Base-by-base conservation (phyloP, 306 rosid genomes). In the Geum urbanum region DNA sequence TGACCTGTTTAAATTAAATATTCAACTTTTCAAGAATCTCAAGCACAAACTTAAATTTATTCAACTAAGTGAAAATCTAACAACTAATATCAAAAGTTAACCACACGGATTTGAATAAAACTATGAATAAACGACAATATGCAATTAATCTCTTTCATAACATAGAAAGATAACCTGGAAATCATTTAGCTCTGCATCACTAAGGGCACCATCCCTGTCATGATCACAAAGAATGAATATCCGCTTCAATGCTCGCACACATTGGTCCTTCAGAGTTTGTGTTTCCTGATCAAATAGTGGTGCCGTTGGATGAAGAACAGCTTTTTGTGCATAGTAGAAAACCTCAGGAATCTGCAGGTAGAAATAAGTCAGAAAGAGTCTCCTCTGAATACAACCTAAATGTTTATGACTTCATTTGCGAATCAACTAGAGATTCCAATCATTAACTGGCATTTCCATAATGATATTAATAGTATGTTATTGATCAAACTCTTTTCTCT, bases 281-380 rank as follows among this genome's bases (percentile, higher is more conserved):
- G 97, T 80, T 82, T 95, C 99, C 78, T 91, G 97, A 79, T 95
- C 99, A 60, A 95, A 95, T 73, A 95, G 84, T 65, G 99, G 97
- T 64, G 91, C 95, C 0, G 99, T 95, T 63, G 97, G 97, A 77
- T 95, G 99, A 81, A 95, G 99, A 52, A 95, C 99, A 14, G 97
- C 99, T 77, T 95, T 95, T 77, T 95, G 96, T 18, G 99, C 97
- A 68, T 95, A 95, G 83, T 91, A 95, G 84, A 95, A 95, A 70
- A 95, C 99, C 78, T 95, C 99, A 37, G 96, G 91, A 71, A 95
- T 87, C 99, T 95, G 78, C 89, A 79, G 73, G 47, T 46, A 22
- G 41, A 67, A 70, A 72, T 8, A 12, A 5, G 45, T 60, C 12
- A 22, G 70, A 18, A n/a, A n/a, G n/a, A n/a, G n/a, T n/a, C n/a